Evolutionary conservation across 139 green algal genomes (phyloP).

Genomic region (Micractinium sp.): DNA sequence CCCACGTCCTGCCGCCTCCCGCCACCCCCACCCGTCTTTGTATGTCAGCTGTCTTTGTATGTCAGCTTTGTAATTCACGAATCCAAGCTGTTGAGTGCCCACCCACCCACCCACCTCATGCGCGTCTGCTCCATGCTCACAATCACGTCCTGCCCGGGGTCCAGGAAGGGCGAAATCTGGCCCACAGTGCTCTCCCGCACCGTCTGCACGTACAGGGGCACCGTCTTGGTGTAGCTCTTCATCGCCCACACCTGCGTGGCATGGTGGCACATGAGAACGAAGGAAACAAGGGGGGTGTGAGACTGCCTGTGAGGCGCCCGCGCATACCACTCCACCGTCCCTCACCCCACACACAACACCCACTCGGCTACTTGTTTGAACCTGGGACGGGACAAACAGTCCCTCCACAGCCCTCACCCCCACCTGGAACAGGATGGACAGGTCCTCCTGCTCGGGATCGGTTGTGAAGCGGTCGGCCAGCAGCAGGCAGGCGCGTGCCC

Average conservation of each 20-base stretch:
- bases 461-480: slow-evolving; percentile 77
- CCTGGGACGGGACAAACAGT: too few relatives aligned
- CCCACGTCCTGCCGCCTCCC: too few relatives aligned
- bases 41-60: too few relatives aligned
- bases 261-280: too few relatives aligned
- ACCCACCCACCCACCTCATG: neutral
- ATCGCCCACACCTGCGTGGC: slow-evolving; percentile 80
- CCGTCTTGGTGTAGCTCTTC: slow-evolving; percentile 83
- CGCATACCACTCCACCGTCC: too few relatives aligned
- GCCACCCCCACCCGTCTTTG: too few relatives aligned
- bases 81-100: too few relatives aligned
- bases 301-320: too few relatives aligned
- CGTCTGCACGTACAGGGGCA: slow-evolving; percentile 85
- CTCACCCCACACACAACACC: slow-evolving; percentile 1
- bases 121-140: slow-evolving; percentile 76
- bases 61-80: too few relatives aligned
- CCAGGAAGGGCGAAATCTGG: slow-evolving; percentile 78
- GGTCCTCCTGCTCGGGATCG: slow-evolving; percentile 74
- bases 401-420: neutral
- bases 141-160: slow-evolving; percentile 72
- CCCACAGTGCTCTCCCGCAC: slow-evolving; percentile 58
- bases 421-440: slow-evolving; percentile 78
- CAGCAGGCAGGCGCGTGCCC: slow-evolving; percentile 63
- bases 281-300: neutral
- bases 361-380: too few relatives aligned